Base-by-base conservation (phyloP, 805 yeast genomes). In the Cyberlindnera mississippiensis region DNA sequence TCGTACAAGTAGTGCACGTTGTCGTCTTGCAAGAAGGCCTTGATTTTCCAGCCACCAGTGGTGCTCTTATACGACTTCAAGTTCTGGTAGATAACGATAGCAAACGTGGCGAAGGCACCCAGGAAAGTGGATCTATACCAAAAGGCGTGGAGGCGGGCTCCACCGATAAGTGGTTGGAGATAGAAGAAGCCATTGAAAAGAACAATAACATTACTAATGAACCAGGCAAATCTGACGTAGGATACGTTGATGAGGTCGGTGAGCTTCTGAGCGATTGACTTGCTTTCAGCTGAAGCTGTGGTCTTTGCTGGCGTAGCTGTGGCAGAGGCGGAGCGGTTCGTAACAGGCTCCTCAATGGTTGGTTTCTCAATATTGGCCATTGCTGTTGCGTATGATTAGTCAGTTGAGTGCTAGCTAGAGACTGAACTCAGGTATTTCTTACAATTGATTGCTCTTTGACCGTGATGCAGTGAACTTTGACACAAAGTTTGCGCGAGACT, bases 211-310 rank as follows among this genome's bases (percentile, higher is more conserved):
- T 80, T 85, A 35, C 84, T 82, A 11, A 59, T 55, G 60, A 85
- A 85, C 96, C 96, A 89, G 5, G 77, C 80, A 52, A 85, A 84
- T 62, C 86, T 90, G 42, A 76, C 11, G n/a, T 40, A 52, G 1
- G 60, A 55, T 11, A 18, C 28, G 14, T 36, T 36, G 28, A 39
- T 11, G 13, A 43, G 18, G 15, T 16, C 33, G 2, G n/a, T 8
- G 8, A 36, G n/a, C 29, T 32, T 43, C 22, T 39, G 34, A 13
- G n/a, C 12, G 2, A 19, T 3, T 3, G 41, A 38, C 28, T 38
- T 32, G 35, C 17, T 19, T 19, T 17, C 26, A 14, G 29, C 20
- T 17, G 33, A 17, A 18, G 33, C 14, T 8, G 14, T 13, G 13
- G 29, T 10, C 29, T 27, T 13, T 31, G 33, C 13, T 17, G 22